These are phyloP conservation scores for Babjeviella inositovora DNA, from an alignment of 805 yeast genomes.

Conservation along the genomic window DNA sequence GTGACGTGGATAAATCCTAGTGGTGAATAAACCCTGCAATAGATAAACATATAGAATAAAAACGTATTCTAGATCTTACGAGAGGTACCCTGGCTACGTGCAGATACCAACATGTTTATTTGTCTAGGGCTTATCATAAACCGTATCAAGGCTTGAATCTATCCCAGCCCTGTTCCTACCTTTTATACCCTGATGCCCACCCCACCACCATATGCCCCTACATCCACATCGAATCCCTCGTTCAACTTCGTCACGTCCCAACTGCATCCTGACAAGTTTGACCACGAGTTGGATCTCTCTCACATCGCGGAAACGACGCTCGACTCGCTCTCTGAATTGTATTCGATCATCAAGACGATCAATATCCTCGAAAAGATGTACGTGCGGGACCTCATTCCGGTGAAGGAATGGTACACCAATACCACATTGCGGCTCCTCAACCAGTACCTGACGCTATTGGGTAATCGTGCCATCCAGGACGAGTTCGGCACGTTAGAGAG, in stretches of 20 bases:
- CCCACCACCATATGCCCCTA: conserved; percentile 22
- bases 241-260: conserved; percentile 6
- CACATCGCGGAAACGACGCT: conserved; percentile 3
- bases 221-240: conserved; percentile 16
- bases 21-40: no score
- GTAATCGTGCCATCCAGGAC: conserved; percentile 2
- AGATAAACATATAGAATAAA: no score
- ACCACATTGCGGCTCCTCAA: conserved; percentile 18
- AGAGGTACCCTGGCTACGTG: no score
- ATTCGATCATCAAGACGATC: conserved; percentile 17
- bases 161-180: no score
- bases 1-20: no score
- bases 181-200: no score
- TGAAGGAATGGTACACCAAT: conserved; percentile 21
- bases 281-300: conserved; percentile 12
- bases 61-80: no score
- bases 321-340: conserved; percentile 21
- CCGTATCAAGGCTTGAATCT: no score
- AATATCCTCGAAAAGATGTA: conserved; percentile 22
- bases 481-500: neutral
- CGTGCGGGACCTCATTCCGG: conserved; percentile 20
- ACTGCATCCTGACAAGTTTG: conserved; percentile 5
- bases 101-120: no score
- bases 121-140: no score
- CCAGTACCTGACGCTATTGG: conserved; percentile 18